These are phyloP conservation scores for Beauveria rudraprayagi DNA, from an alignment of 2,329 filamentous ascomycete species.

Conservation along the genomic window DNA sequence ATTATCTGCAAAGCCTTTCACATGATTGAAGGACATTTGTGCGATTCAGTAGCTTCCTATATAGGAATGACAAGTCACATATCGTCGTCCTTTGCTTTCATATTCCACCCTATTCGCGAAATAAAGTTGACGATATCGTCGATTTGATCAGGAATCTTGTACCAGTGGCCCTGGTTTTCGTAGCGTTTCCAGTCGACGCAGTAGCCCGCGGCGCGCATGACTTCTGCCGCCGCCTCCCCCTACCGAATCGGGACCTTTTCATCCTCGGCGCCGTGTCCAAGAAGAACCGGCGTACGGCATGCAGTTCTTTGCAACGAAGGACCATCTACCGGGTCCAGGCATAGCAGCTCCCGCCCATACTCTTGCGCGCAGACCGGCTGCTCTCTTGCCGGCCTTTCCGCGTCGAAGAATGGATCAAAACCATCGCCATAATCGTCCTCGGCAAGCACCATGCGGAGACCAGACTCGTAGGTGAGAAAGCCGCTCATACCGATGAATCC, in stretches of 20 bases:
- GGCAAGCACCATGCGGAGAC: constrained; percentile 23
- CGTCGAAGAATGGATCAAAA: constrained; percentile 19
- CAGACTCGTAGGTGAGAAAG: constrained; percentile 32
- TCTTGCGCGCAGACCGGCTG: constrained; percentile 19
- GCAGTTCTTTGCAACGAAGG: not conserved
- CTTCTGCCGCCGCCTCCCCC: constrained; percentile 1
- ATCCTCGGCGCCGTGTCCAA: not conserved
- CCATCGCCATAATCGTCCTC: constrained; percentile 12
- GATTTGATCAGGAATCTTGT: constrained; percentile 37
- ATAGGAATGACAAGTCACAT: no score
- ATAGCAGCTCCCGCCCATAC: constrained; percentile 13
- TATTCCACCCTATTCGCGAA: not conserved
- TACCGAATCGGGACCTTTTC: not conserved
- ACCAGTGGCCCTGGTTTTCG: constrained; percentile 36
- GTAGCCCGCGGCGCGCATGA: constrained; percentile 25
- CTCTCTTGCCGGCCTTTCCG: constrained; percentile 10
- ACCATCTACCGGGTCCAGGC: not conserved
- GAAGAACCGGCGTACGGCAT: not conserved
- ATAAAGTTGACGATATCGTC: constrained; percentile 33
- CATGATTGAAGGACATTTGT: no score
- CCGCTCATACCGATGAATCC: constrained; percentile 41
- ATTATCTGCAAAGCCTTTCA: no score
- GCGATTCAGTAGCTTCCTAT: no score
- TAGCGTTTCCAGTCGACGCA: constrained; percentile 33
- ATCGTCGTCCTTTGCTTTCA: not conserved